These are phyloP conservation scores for Albugo laibachii DNA, from an alignment of 352 stramenopile species.

Conservation along the genomic window DNA sequence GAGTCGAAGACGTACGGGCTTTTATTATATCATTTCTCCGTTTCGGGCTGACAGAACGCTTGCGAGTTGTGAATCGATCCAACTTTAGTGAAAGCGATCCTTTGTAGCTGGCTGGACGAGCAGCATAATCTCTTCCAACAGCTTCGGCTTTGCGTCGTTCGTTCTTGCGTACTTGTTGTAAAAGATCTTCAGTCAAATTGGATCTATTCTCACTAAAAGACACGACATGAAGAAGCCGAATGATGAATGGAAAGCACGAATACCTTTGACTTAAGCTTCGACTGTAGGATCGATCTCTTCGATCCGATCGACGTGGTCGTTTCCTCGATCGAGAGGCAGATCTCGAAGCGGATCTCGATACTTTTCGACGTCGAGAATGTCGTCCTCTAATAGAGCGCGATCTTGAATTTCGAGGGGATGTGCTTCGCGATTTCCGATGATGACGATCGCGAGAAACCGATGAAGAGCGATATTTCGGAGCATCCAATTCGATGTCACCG, in stretches of 20 bases:
- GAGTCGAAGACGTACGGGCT: slow-evolving; percentile 11
- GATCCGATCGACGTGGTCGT: neutral
- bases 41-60: slow-evolving; percentile 39
- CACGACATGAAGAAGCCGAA: slow-evolving; percentile 2
- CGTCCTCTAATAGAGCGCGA: slow-evolving; percentile 2
- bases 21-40: slow-evolving; percentile 33
- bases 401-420: slow-evolving; percentile 4
- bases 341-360: slow-evolving; percentile 21
- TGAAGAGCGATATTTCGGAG: slow-evolving; percentile 11
- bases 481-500: slow-evolving; percentile 84
- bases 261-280: slow-evolving; percentile 12
- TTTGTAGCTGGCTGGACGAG: slow-evolving; percentile 83
- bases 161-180: slow-evolving; percentile 82
- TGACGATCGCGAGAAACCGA: slow-evolving; percentile 6
- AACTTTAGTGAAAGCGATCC: slow-evolving; percentile 82
- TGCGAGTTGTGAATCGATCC: slow-evolving; percentile 68
- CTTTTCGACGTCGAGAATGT: slow-evolving; percentile 7
- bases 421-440: slow-evolving; percentile 5
- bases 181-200: slow-evolving; percentile 38
- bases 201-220: slow-evolving; percentile 3
- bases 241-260: neutral
- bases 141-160: slow-evolving; percentile 81
- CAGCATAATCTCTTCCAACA: slow-evolving; percentile 78
- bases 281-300: slow-evolving; percentile 10
- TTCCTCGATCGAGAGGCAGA: neutral